phyloP scores from a whole-genome alignment of 129 eudicot genomes.

The Flaveria linearis region DNA sequence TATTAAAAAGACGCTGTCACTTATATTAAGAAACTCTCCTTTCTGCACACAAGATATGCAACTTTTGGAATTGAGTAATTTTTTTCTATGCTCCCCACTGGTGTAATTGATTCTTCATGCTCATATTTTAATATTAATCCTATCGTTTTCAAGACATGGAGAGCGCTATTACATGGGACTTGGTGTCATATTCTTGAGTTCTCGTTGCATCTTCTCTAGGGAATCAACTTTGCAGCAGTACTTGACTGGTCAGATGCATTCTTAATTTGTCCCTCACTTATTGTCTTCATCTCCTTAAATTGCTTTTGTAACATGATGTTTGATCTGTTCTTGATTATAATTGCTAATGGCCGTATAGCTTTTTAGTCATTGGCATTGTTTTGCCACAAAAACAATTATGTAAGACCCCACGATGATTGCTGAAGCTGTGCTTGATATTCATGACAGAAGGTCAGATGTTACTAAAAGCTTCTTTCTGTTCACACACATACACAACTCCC shows the following conservation, averaged over 20 bases:
- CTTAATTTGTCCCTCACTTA: background rate
- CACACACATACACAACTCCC: background rate
- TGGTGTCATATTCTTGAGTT: constrained; percentile 64
- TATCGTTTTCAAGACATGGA: constrained; percentile 61
- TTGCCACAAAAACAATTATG: constrained; percentile 82
- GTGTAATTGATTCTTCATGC: background rate
- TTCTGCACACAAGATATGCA: constrained; percentile 4
- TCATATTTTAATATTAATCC: background rate
- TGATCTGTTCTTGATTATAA: background rate
- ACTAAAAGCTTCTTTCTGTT: background rate
- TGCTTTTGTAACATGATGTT: background rate
- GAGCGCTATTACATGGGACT: constrained; percentile 77
- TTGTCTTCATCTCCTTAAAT: background rate
- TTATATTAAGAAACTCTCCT: background rate
- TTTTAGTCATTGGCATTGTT: constrained; percentile 72
- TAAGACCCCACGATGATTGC: constrained; percentile 71
- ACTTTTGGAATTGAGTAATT: constrained; percentile 13
- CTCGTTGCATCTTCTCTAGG: constrained; percentile 58
- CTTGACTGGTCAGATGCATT: constrained; percentile 57
- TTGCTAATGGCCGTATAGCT: constrained; percentile 37
- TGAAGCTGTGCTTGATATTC: constrained; percentile 69
- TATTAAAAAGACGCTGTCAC: constrained; percentile 17
- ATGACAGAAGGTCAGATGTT: constrained; percentile 72
- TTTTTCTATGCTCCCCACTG: background rate
- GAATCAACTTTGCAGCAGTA: constrained; percentile 76